phyloP scores from a whole-genome alignment of 1,284 basidiomycete genomes.

The Mycosarcoma mackinlayi region DNA sequence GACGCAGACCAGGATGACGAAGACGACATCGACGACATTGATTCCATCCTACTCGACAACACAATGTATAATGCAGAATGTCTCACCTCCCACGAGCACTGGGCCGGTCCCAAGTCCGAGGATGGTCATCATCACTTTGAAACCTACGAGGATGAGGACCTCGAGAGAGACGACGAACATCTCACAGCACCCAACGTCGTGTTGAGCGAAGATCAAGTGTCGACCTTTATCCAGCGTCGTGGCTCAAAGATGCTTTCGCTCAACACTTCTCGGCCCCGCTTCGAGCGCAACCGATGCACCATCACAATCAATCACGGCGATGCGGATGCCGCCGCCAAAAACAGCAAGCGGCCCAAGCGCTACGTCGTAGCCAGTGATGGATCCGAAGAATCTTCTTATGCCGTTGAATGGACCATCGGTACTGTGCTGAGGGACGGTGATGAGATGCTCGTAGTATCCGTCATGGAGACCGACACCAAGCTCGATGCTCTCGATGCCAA shows the following conservation, averaged over 20 bases:
- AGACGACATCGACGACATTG: slow-evolving; percentile 43
- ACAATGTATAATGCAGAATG: slow-evolving; percentile 62
- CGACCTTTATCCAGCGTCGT: slow-evolving; percentile 28
- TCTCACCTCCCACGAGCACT: slow-evolving; percentile 55
- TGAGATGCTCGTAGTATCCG: slow-evolving; percentile 74
- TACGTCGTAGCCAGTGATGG: slow-evolving; percentile 94
- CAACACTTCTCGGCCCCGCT: slow-evolving; percentile 74
- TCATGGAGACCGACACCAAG: slow-evolving; percentile 91
- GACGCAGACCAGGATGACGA: slow-evolving; percentile 26
- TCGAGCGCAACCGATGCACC: slow-evolving; percentile 91
- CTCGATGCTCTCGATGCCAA: slow-evolving; percentile 67
- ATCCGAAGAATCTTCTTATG: slow-evolving; percentile 74
- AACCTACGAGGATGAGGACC: slow-evolving; percentile 39
- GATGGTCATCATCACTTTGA: slow-evolving; percentile 42
- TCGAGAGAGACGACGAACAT: slow-evolving; percentile 43
- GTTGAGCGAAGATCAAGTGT: slow-evolving; percentile 40
- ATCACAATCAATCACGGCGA: slow-evolving; percentile 81
- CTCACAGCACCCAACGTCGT: slow-evolving; percentile 48
- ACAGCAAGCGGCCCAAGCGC: slow-evolving; percentile 74
- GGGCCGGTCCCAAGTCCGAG: slow-evolving; percentile 36
- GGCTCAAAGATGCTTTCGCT: slow-evolving; percentile 47
- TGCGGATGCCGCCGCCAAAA: slow-evolving; percentile 59
- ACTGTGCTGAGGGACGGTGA: slow-evolving; percentile 95
- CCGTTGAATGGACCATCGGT: slow-evolving; percentile 77
- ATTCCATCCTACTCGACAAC: slow-evolving; percentile 56